These are phyloP conservation scores for Pleomassaria siparia DNA, from an alignment of 2,329 filamentous ascomycete genomes.

Conservation along the genomic window DNA sequence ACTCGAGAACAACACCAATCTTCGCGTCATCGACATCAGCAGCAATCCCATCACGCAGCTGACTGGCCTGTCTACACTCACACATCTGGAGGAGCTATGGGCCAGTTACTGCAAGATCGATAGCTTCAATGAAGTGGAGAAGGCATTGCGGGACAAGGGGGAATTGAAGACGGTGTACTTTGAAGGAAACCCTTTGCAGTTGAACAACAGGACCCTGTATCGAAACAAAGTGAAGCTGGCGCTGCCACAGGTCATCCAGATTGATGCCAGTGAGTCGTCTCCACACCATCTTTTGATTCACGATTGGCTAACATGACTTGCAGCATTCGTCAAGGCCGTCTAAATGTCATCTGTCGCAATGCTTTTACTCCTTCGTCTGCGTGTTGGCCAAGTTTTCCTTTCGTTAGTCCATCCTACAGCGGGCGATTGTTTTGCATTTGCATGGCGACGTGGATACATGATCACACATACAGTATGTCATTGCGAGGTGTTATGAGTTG, in stretches of 20 bases:
- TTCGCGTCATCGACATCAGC: constrained; percentile 84
- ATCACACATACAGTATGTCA: constrained; percentile 4
- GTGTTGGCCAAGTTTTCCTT: not conserved
- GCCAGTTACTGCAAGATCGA: constrained; percentile 82
- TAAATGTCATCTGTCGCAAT: too few species aligned
- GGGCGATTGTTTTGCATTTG: constrained; percentile 1
- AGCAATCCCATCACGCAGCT: constrained; percentile 82
- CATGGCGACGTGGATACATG: constrained; percentile 4
- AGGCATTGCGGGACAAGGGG: constrained; percentile 74
- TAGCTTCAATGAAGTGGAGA: constrained; percentile 82
- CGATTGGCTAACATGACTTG: constrained; percentile 5
- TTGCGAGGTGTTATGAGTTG: constrained; percentile 3
- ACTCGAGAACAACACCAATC: constrained; percentile 51
- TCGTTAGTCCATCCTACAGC: not conserved
- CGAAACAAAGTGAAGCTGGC: constrained; percentile 90
- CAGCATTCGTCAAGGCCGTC: constrained; percentile 25
- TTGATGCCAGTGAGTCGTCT: constrained; percentile 85
- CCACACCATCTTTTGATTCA: not conserved
- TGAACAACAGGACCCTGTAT: constrained; percentile 77
- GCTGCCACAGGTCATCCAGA: constrained; percentile 84
- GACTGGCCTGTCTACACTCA: constrained; percentile 67
- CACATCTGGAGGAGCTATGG: constrained; percentile 86
- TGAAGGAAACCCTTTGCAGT: constrained; percentile 89
- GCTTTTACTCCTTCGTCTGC: too few species aligned
- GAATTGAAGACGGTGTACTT: constrained; percentile 89